Conservation (phyloP, 1,139 yeast genomes). For the Yamadazyma spencermartinsiae region DNA sequence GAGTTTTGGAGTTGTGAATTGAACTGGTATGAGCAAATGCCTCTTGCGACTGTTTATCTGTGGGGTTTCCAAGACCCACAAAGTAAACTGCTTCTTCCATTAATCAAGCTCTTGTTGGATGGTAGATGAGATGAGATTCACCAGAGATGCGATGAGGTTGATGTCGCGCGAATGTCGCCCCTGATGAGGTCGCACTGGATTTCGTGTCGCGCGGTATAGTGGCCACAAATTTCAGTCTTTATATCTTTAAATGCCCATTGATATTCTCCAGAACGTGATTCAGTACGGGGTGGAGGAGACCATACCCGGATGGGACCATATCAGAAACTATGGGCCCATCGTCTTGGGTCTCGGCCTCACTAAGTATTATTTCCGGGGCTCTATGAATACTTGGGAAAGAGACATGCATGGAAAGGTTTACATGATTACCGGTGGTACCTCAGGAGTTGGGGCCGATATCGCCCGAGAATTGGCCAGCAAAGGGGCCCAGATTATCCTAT, state of each 20-base stretch:
- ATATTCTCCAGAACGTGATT: slow-evolving; percentile 64
- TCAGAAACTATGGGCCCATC: slow-evolving; percentile 48
- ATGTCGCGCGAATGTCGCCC: too few relatives aligned
- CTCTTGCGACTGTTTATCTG: slow-evolving; percentile 48
- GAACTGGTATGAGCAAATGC: slow-evolving; percentile 52
- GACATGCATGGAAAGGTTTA: slow-evolving; percentile 90
- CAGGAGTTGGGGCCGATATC: slow-evolving; percentile 82
- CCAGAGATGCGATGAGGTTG: slow-evolving; percentile 9
- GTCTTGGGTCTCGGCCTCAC: slow-evolving; percentile 35
- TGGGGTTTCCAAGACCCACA: slow-evolving; percentile 49
- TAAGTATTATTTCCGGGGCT: slow-evolving; percentile 77
- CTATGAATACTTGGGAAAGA: slow-evolving; percentile 84
- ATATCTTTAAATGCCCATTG: too few relatives aligned
- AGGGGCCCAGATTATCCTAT: slow-evolving; percentile 85
- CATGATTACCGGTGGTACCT: slow-evolving; percentile 77
- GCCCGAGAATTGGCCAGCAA: slow-evolving; percentile 70
- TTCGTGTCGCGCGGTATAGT: too few relatives aligned
- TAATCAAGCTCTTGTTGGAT: slow-evolving; percentile 5
- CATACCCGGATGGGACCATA: slow-evolving; percentile 69
- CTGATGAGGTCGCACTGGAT: neutral
- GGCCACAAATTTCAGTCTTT: too few relatives aligned
- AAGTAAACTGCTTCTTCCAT: slow-evolving; percentile 68
- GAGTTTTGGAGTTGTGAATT: slow-evolving; percentile 50
- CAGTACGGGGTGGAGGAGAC: slow-evolving; percentile 65
- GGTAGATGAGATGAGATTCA: slow-evolving; percentile 7